Base-by-base conservation (phyloP, 495 filamentous ascomycete genomes). In the Lepidopterella palustris region DNA sequence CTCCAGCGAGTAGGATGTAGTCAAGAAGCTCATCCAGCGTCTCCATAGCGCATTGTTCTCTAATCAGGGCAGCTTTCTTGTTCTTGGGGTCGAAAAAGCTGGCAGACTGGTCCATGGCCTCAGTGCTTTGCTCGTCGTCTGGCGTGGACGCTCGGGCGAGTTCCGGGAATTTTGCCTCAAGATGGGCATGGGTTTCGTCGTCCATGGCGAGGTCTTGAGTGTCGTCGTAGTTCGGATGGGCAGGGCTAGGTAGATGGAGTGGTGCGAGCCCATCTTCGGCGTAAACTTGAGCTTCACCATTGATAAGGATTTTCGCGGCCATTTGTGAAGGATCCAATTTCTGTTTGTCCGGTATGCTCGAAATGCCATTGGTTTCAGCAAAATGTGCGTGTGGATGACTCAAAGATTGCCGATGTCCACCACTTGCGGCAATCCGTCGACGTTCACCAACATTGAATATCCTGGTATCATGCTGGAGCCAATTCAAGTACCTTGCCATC, bases 371-470 rank as follows among this genome's bases (percentile, higher is more conserved):
- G 24, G 8, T 39, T 40, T 57, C 39, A 21, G 56, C 10, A 56
- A 51, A 13, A 54, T 57, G 18, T 21, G 13, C 42, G 21, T 52
- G 28, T n/a, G 45, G 13, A 2, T 15, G 3, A 13, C 35, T 40
- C 0, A 52, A 64, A 26, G 52, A 42, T n/a, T 53, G 60, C 39
- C 53, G 59, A 25, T 45, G 60, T 11, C 59, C 58, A 49, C 70
- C 72, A 9, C 86, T 85, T 32, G 88, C 89, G 21, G 86, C 88
- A 31, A 91, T 80, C 55, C 93, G 87, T 64, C 93, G 79, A 64
- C 90, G 84, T 68, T 95, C 89, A 45, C 93, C 93, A 39, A 98
- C 93, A 63, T 98, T 98, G 82, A 98, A 98, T 61, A 98, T 97
- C 65, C 80, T 79, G 21, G 90, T 89, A 63, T 96, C 87, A 69